Conservation (phyloP, 176 grass and related monocot species). For the Cymbopogon citratus region DNA sequence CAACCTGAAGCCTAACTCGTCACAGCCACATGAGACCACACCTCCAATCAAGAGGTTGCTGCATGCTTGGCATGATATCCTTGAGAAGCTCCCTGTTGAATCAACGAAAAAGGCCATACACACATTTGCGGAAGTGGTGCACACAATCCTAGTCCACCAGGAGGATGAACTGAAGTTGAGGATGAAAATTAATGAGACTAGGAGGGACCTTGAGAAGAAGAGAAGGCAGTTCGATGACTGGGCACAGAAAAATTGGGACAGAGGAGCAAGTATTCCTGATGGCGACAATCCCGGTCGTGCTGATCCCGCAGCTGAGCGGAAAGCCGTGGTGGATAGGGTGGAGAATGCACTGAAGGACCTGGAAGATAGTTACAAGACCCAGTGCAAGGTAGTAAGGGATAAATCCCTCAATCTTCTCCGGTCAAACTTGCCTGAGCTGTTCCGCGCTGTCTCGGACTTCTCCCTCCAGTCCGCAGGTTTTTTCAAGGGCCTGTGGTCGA, state of each 20-base stretch:
- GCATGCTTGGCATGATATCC: constrained; percentile 46
- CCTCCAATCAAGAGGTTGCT: constrained; percentile 71
- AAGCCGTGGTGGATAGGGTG: constrained; percentile 29
- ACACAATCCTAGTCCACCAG: constrained; percentile 54
- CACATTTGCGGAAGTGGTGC: constrained; percentile 54
- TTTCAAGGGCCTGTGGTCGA: constrained; percentile 51
- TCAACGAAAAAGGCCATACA: constrained; percentile 40
- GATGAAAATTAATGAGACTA: constrained; percentile 35
- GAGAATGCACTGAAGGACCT: constrained; percentile 36
- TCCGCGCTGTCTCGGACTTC: constrained; percentile 41
- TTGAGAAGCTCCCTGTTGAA: constrained; percentile 51
- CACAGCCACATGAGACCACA: constrained; percentile 38
- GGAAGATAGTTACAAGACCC: constrained; percentile 36
- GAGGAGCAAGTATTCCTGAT: constrained; percentile 24
- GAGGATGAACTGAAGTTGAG: constrained; percentile 52
- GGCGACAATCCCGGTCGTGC: constrained; percentile 17
- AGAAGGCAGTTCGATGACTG: constrained; percentile 62
- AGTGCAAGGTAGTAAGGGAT: constrained; percentile 69
- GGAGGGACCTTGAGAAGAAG: constrained; percentile 54
- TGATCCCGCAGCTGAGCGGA: constrained; percentile 44
- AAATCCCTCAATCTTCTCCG: constrained; percentile 62
- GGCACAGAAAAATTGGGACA: constrained; percentile 52
- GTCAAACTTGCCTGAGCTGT: constrained; percentile 58
- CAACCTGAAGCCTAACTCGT: constrained; percentile 43
- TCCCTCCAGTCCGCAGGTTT: constrained; percentile 39